phyloP scores from a whole-genome alignment of 1,284 basidiomycete genomes.

The Cryptococcus deneoformans region DNA sequence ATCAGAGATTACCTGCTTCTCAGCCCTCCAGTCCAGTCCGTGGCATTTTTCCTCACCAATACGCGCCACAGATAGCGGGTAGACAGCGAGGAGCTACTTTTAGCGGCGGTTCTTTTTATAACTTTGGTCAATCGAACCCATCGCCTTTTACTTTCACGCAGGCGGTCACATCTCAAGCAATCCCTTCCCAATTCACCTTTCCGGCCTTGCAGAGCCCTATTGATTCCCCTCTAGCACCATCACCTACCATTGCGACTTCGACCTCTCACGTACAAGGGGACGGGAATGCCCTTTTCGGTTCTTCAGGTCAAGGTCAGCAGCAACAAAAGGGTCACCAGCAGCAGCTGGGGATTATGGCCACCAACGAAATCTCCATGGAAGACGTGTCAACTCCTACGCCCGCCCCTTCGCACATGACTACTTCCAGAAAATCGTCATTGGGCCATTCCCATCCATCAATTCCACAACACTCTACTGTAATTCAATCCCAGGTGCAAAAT shows the following conservation, averaged over 20 bases:
- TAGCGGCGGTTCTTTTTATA: constrained; percentile 33
- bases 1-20: constrained; percentile 32
- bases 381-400: constrained; percentile 32
- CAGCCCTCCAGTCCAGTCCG: constrained; percentile 42
- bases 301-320: not conserved
- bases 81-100: constrained; percentile 43
- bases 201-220: not conserved
- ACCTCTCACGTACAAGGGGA: constrained; percentile 11
- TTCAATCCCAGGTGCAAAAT: not conserved
- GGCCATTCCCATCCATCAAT: constrained; percentile 7
- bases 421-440: constrained; percentile 15
- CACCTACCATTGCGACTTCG: constrained; percentile 26
- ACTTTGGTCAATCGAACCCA: not conserved
- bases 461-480: not conserved
- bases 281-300: constrained; percentile 6
- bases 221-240: constrained; percentile 22
- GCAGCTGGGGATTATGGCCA: constrained; percentile 5
- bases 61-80: constrained; percentile 8
- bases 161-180: constrained; percentile 13
- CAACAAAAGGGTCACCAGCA: not conserved
- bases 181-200: constrained; percentile 25
- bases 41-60: constrained; percentile 13
- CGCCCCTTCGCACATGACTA: constrained; percentile 1
- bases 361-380: constrained; percentile 35
- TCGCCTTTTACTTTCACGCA: constrained; percentile 4